Evolutionary conservation across 345 rosid genomes (phyloP), one percentile per base, ranked within the genome.

Genomic region (Bruguiera gymnorhiza): DNA sequence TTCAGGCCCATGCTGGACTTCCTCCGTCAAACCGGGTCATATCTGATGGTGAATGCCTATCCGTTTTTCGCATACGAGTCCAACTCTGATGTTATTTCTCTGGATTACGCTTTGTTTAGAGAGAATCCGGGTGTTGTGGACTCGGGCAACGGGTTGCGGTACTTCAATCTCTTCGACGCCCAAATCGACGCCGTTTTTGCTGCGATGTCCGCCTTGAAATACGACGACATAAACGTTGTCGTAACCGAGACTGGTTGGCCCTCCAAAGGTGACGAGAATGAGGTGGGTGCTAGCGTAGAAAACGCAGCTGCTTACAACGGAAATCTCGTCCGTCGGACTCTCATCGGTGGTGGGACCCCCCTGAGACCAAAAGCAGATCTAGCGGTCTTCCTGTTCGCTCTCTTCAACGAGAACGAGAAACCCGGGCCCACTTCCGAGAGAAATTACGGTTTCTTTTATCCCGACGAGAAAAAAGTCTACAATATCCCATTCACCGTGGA

Each of bases 201-300:
- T 0, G 99, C 99, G 0, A 64, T 92, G 87, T 78, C 93, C 0
- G 88, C 91, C 1, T 60, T 95, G 34, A 90, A 92, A 20, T 95
- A 76, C 34, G 91, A 92, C 6, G 98, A 95, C 16, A 74, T 95
- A 5, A 68, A 70, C 18, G 69, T 95, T 39, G 87, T 87, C 2
- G 90, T 95, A 1, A 90, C 97, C 27, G 99, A 95, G 70, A 95
- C 99, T 8, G 97, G 99, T 0, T 95, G 99, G 99, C 99, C 99
- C 0, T 90, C 98, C 0, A 87, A 92, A 43, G 99, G 99, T 6
- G 99, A 90, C 56, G 84, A 80, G 62, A 88, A 79, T 50, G 98
- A 95, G 78, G 55, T 82, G 9, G 99, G 99, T 4, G 98, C 98
- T 0, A 83, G 78, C n/a, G 5, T 86, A 1, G 78, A 58, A 24